Conservation (phyloP, 2,329 filamentous ascomycete species). For the Claviceps sp. region DNA sequence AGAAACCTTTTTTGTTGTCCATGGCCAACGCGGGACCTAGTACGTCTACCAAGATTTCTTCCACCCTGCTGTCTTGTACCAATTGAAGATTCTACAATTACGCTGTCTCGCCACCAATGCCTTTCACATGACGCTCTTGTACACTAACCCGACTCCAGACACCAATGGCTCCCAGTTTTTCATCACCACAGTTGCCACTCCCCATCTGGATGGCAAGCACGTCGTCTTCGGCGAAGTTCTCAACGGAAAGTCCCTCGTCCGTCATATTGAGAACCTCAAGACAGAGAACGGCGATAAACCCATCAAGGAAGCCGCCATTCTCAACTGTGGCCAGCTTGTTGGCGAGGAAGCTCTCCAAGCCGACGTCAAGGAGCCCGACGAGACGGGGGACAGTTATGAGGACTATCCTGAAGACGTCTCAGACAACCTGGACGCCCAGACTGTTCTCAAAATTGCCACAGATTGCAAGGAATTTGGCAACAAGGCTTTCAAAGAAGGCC, state of each 20-base stretch:
- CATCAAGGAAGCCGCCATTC: constrained; percentile 55
- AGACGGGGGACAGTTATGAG: constrained; percentile 82
- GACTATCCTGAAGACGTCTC: constrained; percentile 84
- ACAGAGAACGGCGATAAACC: constrained; percentile 71
- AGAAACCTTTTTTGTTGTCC: constrained; percentile 82
- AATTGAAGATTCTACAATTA: no score
- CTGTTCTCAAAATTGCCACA: constrained; percentile 64
- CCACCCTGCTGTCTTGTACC: not conserved
- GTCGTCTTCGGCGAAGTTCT: constrained; percentile 94
- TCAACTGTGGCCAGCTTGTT: constrained; percentile 74
- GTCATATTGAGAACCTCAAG: constrained; percentile 74
- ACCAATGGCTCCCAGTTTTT: constrained; percentile 99
- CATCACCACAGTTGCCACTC: constrained; percentile 87
- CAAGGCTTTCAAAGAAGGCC: constrained; percentile 72
- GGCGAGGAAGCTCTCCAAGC: constrained; percentile 55
- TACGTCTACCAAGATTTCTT: constrained; percentile 25
- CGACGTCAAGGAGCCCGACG: constrained; percentile 58
- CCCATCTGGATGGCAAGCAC: constrained; percentile 90
- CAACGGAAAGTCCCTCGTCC: constrained; percentile 79
- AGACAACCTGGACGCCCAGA: constrained; percentile 47
- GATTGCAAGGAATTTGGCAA: constrained; percentile 90
- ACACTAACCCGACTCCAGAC: constrained; percentile 28
- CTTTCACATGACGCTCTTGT: no score
- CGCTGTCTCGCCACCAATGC: no score
- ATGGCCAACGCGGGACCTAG: constrained; percentile 97